Conservation (phyloP, 176 grass and related monocot genomes). For the Oryza australiensis region DNA sequence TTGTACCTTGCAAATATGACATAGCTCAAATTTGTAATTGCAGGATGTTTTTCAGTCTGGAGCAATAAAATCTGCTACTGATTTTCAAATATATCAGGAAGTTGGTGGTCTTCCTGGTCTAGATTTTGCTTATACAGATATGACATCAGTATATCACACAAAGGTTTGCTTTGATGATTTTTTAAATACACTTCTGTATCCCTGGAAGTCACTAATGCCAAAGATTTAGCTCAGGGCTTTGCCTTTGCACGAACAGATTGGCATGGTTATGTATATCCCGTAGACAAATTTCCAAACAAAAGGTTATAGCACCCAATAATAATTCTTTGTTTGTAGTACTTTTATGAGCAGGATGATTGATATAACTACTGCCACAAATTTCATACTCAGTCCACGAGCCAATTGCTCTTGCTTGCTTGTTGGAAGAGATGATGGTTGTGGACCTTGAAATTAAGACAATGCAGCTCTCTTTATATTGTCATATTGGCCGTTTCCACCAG, state of each 20-base stretch:
- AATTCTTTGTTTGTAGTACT: conserved; percentile 6
- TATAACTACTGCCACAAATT: background rate
- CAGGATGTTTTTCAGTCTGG: conserved; percentile 92
- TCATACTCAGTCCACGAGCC: background rate
- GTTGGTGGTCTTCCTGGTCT: conserved; percentile 86
- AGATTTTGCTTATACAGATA: conserved; percentile 96
- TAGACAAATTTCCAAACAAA: background rate
- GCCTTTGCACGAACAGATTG: background rate
- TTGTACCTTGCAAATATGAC: conserved; percentile 14
- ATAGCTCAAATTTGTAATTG: conserved; percentile 20
- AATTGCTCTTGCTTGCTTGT: background rate
- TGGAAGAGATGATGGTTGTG: conserved; percentile 3
- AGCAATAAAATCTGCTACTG: conserved; percentile 95
- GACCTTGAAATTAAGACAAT: conserved; percentile 14
- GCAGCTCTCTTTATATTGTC: background rate
- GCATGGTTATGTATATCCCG: background rate
- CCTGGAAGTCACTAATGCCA: conserved; percentile 6
- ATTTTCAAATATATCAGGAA: conserved; percentile 97
- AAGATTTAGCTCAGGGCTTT: conserved; percentile 2
- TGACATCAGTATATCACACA: conserved; percentile 95
- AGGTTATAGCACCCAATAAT: conserved; percentile 1
- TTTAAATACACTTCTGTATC: background rate
- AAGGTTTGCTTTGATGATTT: conserved; percentile 59
- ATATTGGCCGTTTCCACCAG: background rate
- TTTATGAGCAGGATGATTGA: background rate